Evolutionary conservation across 768 basidiomycete species (phyloP), one percentile per base, ranked within the genome.

Genomic region (Agaricus sinodeliciosus): DNA sequence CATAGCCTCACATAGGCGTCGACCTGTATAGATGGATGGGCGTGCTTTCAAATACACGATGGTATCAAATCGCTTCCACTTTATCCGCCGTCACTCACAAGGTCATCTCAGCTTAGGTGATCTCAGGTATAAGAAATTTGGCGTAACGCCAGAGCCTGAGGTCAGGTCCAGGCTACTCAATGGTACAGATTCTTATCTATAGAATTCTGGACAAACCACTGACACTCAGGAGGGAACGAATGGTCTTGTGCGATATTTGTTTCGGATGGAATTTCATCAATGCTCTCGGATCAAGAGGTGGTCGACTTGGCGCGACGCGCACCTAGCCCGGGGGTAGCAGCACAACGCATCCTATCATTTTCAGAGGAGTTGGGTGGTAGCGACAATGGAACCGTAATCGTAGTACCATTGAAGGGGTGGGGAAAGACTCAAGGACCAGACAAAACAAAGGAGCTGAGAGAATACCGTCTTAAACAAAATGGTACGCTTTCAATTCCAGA

Each of bases 371-470:
- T 94, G 43, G 85, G 85, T 31, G 86, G 88, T 28, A 86, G 90
- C 57, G 96, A 99, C 65, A 99, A 99, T 65, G 82, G 87, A 37
- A 96, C 93, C 1, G 89, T 80, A 9, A 78, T 99, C 39, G 90
- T 98, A 12, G 80, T 97, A 8, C 96, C 96, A 5, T 77, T 98
- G 7, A 81, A 86, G 7, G 94, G 95, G 15, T 99, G 96, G 95
- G 90, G 88, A 3, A 79, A 82, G 56, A 75, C 89, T 1, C 74
- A 71, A 19, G 95, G 92, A 0, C 79, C 81, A 19, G 95, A 98
- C 63, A 76, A 75, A 55, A 96, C 94, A 1, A 83, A 82, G 57
- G 86, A 85, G 34, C 70, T 96, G 51, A 74, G 95, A 48, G 85
- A 93, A 62, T 96, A 92, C 65, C 71, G 93, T 62, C 73, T 77